These are phyloP conservation scores for Macadamia tetraphylla DNA, from an alignment of 164 flowering plant species.

Conservation along the genomic window DNA sequence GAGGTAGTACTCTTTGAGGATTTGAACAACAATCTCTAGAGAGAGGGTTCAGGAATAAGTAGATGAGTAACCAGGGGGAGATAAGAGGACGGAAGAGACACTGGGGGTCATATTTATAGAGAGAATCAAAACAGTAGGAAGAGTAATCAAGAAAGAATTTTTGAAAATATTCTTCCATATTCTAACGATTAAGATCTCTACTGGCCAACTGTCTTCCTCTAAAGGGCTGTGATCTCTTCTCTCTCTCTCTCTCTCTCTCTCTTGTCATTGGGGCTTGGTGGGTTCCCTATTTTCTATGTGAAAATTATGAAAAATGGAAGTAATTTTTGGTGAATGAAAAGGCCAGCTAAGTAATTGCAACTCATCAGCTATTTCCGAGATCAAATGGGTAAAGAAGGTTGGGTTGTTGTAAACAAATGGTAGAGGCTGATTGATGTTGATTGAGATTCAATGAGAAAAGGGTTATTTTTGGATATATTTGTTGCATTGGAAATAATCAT, in stretches of 20 bases:
- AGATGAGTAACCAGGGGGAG: too few species aligned
- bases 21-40: background rate
- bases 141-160: background rate
- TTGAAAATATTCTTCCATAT: too few species aligned
- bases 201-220: background rate
- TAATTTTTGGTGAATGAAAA: too few species aligned
- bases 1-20: background rate
- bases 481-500: too few species aligned
- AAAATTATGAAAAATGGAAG: too few species aligned
- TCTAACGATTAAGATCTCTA: background rate
- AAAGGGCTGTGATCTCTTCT: background rate
- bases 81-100: background rate
- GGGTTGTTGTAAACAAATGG: conserved; percentile 1
- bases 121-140: background rate
- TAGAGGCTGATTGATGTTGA: conserved; percentile 27
- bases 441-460: conserved; percentile 16
- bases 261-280: too few species aligned
- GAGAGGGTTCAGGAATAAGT: too few species aligned
- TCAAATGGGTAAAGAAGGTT: background rate
- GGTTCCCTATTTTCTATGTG: too few species aligned
- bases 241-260: too few species aligned
- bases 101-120: background rate
- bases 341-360: conserved; percentile 33
- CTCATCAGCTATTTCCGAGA: conserved; percentile 30
- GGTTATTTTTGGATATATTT: too few species aligned